Evolutionary conservation across 2,329 filamentous ascomycete species (phyloP), one percentile per base, ranked within the genome.

Genomic region (Albophoma yamanashiensis): DNA sequence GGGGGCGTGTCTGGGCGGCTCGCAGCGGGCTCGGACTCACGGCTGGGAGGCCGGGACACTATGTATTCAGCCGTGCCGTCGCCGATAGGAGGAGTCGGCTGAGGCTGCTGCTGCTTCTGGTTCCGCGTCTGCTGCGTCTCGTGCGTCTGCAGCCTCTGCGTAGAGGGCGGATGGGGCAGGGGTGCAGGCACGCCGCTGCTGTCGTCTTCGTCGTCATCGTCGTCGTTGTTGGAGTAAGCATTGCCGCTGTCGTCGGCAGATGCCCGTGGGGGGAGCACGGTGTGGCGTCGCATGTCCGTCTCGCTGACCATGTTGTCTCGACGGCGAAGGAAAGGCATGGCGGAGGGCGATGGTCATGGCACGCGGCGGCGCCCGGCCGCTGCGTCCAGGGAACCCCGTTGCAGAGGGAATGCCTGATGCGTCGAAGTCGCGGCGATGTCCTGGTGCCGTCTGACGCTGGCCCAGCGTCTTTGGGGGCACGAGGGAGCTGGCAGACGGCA

Each of bases 251-350:
- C 34, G 15, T 50, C 56, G n/a, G 31, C 65, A 57, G 67, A 63
- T 63, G 66, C 67, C 47, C 70, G 69, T 58, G 70, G 65, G 56
- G 67, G 62, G 63, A 72, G 67, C 62, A 76, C 69, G 58, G 78
- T 78, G 66, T 81, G 81, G 58, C 80, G 80, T 70, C 80, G 80
- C 75, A 82, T 82, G 65, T 85, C 81, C 63, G 76, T 78, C 70
- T 85, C 82, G 77, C 79, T 83, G 74, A 78, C 81, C 77, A 79
- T 75, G 67, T 80, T 82, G 75, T 81, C 82, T 71, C 81, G 82
- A 72, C 82, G 82, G 75, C 82, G 82, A 74, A 85, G 76, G 67
- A 85, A 83, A 68, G 82, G 81, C 82, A 85, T 85, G 68, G 64
- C 74, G 70, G 69, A 70, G 68, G 68, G 67, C 61, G 60, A 64